These are phyloP conservation scores for Terfezia boudieri DNA, from an alignment of 495 filamentous ascomycete species.

Conservation along the genomic window DNA sequence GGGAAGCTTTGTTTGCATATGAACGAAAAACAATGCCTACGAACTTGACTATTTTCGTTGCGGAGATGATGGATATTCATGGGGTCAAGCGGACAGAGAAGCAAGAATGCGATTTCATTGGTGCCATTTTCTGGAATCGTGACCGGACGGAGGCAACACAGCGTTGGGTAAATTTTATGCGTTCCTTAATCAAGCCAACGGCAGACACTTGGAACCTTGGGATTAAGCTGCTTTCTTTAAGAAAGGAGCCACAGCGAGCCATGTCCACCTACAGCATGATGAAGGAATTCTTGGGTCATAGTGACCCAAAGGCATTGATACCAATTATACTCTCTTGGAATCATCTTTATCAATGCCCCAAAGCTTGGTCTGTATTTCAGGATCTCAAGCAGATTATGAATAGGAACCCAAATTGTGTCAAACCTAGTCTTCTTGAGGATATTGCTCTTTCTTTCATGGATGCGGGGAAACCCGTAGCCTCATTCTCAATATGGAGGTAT, in stretches of 20 bases:
- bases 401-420: slow-evolving; percentile 1
- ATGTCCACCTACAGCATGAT: slow-evolving; percentile 5
- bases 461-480: not conserved
- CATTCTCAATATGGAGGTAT: slow-evolving; percentile 11
- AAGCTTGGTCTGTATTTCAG: slow-evolving; percentile 6
- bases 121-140: slow-evolving; percentile 15
- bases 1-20: slow-evolving; percentile 13
- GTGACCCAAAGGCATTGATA: slow-evolving; percentile 9
- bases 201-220: slow-evolving; percentile 12
- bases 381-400: slow-evolving; percentile 3
- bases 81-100: slow-evolving; percentile 7
- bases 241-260: slow-evolving; percentile 7
- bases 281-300: slow-evolving; percentile 2
- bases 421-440: slow-evolving; percentile 7
- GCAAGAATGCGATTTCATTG: slow-evolving; percentile 15
- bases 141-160: slow-evolving; percentile 2
- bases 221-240: slow-evolving; percentile 8
- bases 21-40: slow-evolving; percentile 10
- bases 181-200: not conserved
- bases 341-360: slow-evolving; percentile 7
- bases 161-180: slow-evolving; percentile 6
- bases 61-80: slow-evolving; percentile 11
- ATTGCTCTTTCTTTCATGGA: slow-evolving; percentile 18
- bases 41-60: slow-evolving; percentile 8
- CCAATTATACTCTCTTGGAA: slow-evolving; percentile 14